Evolutionary conservation across 345 rosid genomes (phyloP), one percentile per base, ranked within the genome.

Genomic region (Ceriops zippeliana): DNA sequence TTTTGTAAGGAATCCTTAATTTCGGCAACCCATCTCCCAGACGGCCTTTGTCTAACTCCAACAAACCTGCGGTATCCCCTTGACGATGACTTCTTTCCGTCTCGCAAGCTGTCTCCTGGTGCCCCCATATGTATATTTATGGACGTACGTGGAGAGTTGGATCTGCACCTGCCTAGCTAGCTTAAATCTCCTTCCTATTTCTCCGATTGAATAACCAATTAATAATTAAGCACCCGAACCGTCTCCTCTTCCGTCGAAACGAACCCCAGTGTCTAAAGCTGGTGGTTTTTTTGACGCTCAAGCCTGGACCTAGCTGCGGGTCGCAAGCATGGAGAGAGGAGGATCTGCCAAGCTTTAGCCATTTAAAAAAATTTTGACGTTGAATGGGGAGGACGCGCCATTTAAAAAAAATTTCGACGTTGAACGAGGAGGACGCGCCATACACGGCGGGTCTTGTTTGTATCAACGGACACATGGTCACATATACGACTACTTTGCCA

Each of bases 11-110:
- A 83, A 49, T 81, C 86, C 68, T 81, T 85, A 59, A 85, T 85
- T 81, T 85, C 89, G 0, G 89, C 89, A 13, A 82, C 89, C 89
- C 85, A 85, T 65, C 89, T 71, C 58, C 85, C 86, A 0, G 89
- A 85, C 7, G 86, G 85, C 37, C 89, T 75, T 72, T 83, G 86
- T 70, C 89, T 63, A 11, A 85, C 86, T 15, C 89, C 89, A 0
- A 83, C 85, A 58, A 85, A 83, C 22, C 78, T 69, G 47, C 71
- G 81, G 81, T 85, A 86, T 24, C 86, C 86, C 58, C 85, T 77
- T 7, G 81, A 69, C 1, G 82, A 79, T 46, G 83, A 66, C 71
- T 79, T 85, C 68, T 22, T 77, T 65, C 67, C 73, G 27, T 77
- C 79, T 52, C 79, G 22, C 15, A 49, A 8, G 19, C 62, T 62